Evolutionary conservation across 192 early-diverging fungal species (phyloP).

Genomic region (Podochytrium sp.): DNA sequence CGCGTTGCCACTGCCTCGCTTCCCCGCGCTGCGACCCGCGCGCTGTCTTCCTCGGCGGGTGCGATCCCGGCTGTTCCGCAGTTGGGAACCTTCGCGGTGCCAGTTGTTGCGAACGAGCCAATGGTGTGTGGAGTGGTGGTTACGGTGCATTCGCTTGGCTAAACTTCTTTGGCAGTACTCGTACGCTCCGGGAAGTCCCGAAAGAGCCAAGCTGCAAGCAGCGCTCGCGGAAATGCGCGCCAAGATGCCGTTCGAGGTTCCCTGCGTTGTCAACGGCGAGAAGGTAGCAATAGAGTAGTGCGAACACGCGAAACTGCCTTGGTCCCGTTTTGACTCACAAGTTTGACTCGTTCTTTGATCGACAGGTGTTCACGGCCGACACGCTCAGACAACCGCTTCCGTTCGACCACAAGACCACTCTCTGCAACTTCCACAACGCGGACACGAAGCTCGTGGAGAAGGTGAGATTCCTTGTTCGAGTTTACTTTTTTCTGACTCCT

Average conservation of each 20-base stretch:
- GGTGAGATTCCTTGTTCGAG: slow-evolving; percentile 5
- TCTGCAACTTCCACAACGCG: slow-evolving; percentile 87
- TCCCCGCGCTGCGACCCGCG: background rate
- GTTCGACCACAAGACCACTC: slow-evolving; percentile 76
- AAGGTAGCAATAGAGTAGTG: slow-evolving; percentile 55
- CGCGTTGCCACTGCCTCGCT: background rate
- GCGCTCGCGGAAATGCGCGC: slow-evolving; percentile 78
- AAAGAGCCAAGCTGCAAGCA: slow-evolving; percentile 72
- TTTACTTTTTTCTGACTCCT: background rate
- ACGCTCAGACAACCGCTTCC: slow-evolving; percentile 79
- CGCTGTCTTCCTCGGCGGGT: background rate
- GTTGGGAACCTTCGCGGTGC: slow-evolving; percentile 81
- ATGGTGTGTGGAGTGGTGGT: slow-evolving; percentile 54
- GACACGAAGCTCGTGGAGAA: slow-evolving; percentile 68
- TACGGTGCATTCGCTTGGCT: background rate
- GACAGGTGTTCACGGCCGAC: slow-evolving; percentile 32
- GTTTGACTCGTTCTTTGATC: slow-evolving; percentile 23
- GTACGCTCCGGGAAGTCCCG: slow-evolving; percentile 77
- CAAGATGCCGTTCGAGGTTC: slow-evolving; percentile 74
- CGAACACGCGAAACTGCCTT: background rate
- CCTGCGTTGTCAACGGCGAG: slow-evolving; percentile 84
- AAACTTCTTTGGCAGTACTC: slow-evolving; percentile 42
- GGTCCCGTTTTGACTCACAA: background rate
- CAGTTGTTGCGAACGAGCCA: slow-evolving; percentile 85
- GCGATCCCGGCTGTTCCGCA: slow-evolving; percentile 48